phyloP scores from a whole-genome alignment of 192 early-diverging fungal genomes.

The Chytriomyces hyalinus region DNA sequence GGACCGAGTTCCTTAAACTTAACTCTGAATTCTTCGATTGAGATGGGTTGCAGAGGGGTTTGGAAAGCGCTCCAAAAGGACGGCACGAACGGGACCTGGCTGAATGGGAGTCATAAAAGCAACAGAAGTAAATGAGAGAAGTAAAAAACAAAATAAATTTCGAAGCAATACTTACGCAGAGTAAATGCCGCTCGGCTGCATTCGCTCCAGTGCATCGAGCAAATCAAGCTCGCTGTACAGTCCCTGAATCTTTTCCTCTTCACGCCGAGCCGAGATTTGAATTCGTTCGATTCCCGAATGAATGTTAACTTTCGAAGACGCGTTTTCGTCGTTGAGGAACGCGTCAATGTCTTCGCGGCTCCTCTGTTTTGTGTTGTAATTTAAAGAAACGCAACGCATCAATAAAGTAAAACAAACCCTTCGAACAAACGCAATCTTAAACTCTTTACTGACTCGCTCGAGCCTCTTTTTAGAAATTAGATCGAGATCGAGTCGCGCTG shows the following conservation, averaged over 20 bases:
- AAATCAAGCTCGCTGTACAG: conserved; percentile 52
- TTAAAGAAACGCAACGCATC: not conserved
- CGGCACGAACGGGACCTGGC: not conserved
- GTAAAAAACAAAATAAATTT: not conserved
- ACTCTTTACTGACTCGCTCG: conserved; percentile 15
- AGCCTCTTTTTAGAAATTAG: conserved; percentile 10
- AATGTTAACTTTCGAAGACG: not conserved
- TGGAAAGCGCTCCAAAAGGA: conserved; percentile 39
- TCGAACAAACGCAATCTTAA: conserved; percentile 28
- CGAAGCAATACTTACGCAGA: conserved; percentile 1
- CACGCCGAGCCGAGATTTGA: not conserved
- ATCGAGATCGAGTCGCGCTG: conserved; percentile 20
- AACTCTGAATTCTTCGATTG: conserved; percentile 37
- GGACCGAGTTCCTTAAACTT: conserved; percentile 42
- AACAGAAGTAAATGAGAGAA: no score
- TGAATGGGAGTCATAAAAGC: not conserved
- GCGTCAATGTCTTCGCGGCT: not conserved
- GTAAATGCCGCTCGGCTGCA: not conserved
- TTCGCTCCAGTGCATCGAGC: conserved; percentile 31
- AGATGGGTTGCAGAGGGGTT: conserved; percentile 3
- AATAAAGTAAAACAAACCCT: conserved; percentile 14
- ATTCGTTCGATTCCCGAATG: conserved; percentile 1
- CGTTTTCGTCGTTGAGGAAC: conserved; percentile 15
- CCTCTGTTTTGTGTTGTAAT: not conserved
- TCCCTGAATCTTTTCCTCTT: conserved; percentile 10